A percentile compares a stretch with the other conserved stretches of the same genome.
These are phyloP conservation scores for Backusella parvicylindrica DNA, from an alignment of 192 early-diverging fungal species.

Conservation along the genomic window DNA sequence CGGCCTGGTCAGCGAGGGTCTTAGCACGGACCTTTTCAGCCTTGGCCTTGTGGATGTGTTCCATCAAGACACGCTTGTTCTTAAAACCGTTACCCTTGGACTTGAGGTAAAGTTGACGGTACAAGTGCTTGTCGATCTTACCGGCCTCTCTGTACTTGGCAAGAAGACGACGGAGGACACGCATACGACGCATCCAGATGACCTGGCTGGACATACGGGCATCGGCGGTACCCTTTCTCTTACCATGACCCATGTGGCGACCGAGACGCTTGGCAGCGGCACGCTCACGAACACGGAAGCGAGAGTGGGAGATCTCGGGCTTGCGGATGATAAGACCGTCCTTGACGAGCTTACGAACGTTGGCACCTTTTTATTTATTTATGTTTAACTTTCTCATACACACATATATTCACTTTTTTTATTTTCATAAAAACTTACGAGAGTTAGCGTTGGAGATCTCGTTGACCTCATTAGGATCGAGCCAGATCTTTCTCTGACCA, in stretches of 20 bases:
- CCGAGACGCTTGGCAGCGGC: constrained; percentile 94
- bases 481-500: constrained; percentile 98
- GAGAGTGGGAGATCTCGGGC: constrained; percentile 83
- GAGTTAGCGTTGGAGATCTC: constrained; percentile 98
- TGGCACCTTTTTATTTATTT: constrained; percentile 78
- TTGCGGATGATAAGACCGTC: constrained; percentile 96
- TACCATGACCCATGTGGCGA: constrained; percentile 94
- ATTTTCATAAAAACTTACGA: constrained; percentile 61
- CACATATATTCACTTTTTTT: not conserved
- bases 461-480: constrained; percentile 94
- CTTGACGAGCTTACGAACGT: constrained; percentile 97
- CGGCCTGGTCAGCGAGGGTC: constrained; percentile 92
- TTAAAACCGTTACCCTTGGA: constrained; percentile 99
- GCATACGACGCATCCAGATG: constrained; percentile 98
- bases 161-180: constrained; percentile 92
- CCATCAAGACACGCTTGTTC: constrained; percentile 99
- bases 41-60: constrained; percentile 99
- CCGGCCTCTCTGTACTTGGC: constrained; percentile 96
- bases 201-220: constrained; percentile 95
- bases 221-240: constrained; percentile 93
- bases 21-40: constrained; percentile 94
- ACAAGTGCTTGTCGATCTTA: constrained; percentile 98
- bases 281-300: constrained; percentile 90
- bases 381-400: not conserved
- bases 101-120: constrained; percentile 94